phyloP scores from a whole-genome alignment of 257 asterid genomes.

The Hygrophila difformis region DNA sequence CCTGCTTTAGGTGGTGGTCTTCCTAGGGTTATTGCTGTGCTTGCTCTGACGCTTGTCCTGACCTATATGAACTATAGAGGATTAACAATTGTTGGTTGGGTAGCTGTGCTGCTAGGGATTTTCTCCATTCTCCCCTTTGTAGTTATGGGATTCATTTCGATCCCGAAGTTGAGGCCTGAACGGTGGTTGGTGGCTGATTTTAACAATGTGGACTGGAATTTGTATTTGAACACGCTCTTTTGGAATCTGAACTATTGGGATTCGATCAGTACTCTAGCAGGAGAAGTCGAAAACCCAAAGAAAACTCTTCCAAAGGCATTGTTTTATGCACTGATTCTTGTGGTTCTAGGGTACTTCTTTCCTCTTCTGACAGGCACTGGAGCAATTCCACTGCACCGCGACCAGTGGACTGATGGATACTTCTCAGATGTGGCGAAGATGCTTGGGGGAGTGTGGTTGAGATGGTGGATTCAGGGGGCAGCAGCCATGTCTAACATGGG shows the following conservation, averaged over 20 bases:
- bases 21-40: not conserved
- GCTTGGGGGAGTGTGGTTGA: constrained; percentile 3
- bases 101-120: not conserved
- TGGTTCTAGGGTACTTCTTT: constrained; percentile 6
- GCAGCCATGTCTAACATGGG: constrained; percentile 7
- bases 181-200: not conserved
- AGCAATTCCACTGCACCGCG: constrained; percentile 1
- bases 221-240: constrained; percentile 6
- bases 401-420: constrained; percentile 2
- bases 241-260: constrained; percentile 14
- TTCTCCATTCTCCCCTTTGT: constrained; percentile 2
- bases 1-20: constrained; percentile 3
- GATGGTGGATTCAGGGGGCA: constrained; percentile 1
- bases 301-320: constrained; percentile 8
- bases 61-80: constrained; percentile 8
- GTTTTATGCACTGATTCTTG: constrained; percentile 6
- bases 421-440: constrained; percentile 7
- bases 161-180: constrained; percentile 7
- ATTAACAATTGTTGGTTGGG: constrained; percentile 7
- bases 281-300: constrained; percentile 7
- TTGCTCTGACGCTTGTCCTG: not conserved
- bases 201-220: constrained; percentile 5
- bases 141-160: constrained; percentile 1
- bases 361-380: constrained; percentile 6
- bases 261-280: constrained; percentile 4